phyloP scores from a whole-genome alignment of 257 asterid genomes.

The Capsicum chinense region DNA sequence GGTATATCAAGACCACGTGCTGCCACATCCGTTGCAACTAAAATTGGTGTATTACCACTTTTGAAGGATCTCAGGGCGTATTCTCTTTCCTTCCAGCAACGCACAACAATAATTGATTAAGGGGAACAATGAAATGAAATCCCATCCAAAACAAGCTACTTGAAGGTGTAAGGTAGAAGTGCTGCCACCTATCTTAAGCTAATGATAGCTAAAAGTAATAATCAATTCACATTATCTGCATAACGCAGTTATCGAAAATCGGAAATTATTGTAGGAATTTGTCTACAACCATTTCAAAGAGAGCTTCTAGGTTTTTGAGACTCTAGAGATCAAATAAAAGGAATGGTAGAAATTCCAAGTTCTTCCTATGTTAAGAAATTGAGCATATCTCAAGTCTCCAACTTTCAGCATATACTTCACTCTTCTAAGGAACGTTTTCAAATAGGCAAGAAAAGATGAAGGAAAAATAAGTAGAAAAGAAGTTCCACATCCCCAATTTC shows the following conservation, averaged over 20 bases:
- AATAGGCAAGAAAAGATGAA: background rate
- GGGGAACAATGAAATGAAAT: background rate
- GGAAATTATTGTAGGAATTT: background rate
- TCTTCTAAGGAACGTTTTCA: background rate
- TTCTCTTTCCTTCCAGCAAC: conserved; percentile 76
- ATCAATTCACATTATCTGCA: background rate
- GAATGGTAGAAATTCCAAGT: conserved; percentile 11
- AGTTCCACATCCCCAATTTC: background rate
- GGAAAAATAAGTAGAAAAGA: background rate
- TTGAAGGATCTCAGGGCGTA: conserved; percentile 84
- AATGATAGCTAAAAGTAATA: background rate
- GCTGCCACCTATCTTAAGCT: background rate
- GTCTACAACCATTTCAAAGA: conserved; percentile 4
- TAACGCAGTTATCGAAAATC: background rate
- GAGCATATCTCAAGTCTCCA: background rate
- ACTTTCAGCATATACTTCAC: conserved; percentile 6
- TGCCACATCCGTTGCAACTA: conserved; percentile 95
- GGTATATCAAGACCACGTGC: conserved; percentile 99
- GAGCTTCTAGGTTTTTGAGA: background rate
- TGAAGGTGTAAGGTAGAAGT: background rate
- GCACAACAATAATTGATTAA: conserved; percentile 10
- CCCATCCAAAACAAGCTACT: background rate
- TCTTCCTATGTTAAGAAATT: background rate
- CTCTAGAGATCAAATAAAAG: background rate
- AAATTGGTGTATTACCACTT: conserved; percentile 81